These are phyloP conservation scores for Boletus edulis DNA, from an alignment of 768 basidiomycete species.

Conservation along the genomic window DNA sequence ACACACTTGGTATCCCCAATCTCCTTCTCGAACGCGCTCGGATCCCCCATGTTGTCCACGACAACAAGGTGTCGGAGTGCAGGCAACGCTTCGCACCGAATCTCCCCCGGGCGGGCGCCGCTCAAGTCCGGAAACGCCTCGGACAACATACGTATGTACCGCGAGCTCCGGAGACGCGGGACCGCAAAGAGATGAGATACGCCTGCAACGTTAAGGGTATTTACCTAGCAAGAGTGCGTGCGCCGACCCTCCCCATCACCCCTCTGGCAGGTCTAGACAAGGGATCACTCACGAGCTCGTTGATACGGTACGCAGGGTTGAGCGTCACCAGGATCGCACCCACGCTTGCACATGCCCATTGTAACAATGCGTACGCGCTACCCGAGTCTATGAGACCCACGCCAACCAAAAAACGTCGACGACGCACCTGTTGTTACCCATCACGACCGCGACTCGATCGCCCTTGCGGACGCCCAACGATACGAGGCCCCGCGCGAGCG, in stretches of 20 bases:
- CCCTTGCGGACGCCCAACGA: slow-evolving; percentile 70
- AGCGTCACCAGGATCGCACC: slow-evolving; percentile 83
- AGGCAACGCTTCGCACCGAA: slow-evolving; percentile 60
- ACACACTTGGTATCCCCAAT: slow-evolving; percentile 44
- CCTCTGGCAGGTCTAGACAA: not conserved
- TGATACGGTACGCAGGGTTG: slow-evolving; percentile 75
- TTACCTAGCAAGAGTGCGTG: slow-evolving; percentile 41
- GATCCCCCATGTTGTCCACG: slow-evolving; percentile 55
- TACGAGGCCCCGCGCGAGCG: slow-evolving; percentile 69
- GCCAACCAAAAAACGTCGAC: no score
- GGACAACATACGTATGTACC: slow-evolving; percentile 59
- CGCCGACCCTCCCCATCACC: no score
- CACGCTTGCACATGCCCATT: slow-evolving; percentile 84
- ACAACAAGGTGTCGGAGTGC: slow-evolving; percentile 62
- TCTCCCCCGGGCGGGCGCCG: slow-evolving; percentile 46
- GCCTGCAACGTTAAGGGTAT: slow-evolving; percentile 58
- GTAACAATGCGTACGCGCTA: slow-evolving; percentile 76
- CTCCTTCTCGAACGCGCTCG: slow-evolving; percentile 38
- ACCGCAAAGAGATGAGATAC: slow-evolving; percentile 72
- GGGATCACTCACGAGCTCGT: slow-evolving; percentile 57
- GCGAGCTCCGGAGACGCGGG: slow-evolving; percentile 63
- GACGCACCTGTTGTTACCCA: slow-evolving; percentile 81
- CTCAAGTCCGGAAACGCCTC: slow-evolving; percentile 57
- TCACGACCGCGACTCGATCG: slow-evolving; percentile 74
- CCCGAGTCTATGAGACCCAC: not conserved